These are phyloP conservation scores for Colletotrichum australisinense DNA, from an alignment of 2,329 filamentous ascomycete species.

Conservation along the genomic window DNA sequence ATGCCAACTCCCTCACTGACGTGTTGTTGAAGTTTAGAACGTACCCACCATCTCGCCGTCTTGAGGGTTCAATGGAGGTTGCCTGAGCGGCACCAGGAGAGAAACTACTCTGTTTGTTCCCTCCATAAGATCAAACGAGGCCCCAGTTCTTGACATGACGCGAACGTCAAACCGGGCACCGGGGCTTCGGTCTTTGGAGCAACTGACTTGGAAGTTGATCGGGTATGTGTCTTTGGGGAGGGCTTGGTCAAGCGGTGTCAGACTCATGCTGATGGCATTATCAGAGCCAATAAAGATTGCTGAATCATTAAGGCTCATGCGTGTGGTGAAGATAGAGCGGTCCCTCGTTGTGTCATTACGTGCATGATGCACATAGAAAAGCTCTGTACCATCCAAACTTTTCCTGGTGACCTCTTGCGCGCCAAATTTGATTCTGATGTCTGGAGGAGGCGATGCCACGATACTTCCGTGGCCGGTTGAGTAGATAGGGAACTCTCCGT, in stretches of 20 bases:
- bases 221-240: conserved; percentile 46
- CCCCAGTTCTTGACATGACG: conserved; percentile 38
- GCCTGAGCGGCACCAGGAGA: conserved; percentile 31
- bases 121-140: conserved; percentile 41
- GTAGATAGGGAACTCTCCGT: conserved; percentile 44
- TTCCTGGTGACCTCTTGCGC: conserved; percentile 46
- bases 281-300: conserved; percentile 42
- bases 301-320: conserved; percentile 42
- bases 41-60: conserved; percentile 30
- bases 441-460: conserved; percentile 44
- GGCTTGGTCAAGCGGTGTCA: conserved; percentile 46
- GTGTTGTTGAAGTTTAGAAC: conserved; percentile 27
- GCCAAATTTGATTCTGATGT: conserved; percentile 37
- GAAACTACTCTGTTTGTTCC: conserved; percentile 41
- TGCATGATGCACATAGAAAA: conserved; percentile 49
- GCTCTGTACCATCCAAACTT: conserved; percentile 44
- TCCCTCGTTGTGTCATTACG: conserved; percentile 43
- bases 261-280: conserved; percentile 43
- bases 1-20: conserved; percentile 33
- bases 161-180: conserved; percentile 33
- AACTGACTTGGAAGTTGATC: conserved; percentile 38
- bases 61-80: conserved; percentile 8
- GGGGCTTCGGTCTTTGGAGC: neutral
- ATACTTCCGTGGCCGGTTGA: conserved; percentile 49
- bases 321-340: conserved; percentile 47